A percentile compares a stretch with the other conserved stretches of the same genome.
phyloP scores from a whole-genome alignment of 1,284 basidiomycete species.

The Leccinum pachyderme region DNA sequence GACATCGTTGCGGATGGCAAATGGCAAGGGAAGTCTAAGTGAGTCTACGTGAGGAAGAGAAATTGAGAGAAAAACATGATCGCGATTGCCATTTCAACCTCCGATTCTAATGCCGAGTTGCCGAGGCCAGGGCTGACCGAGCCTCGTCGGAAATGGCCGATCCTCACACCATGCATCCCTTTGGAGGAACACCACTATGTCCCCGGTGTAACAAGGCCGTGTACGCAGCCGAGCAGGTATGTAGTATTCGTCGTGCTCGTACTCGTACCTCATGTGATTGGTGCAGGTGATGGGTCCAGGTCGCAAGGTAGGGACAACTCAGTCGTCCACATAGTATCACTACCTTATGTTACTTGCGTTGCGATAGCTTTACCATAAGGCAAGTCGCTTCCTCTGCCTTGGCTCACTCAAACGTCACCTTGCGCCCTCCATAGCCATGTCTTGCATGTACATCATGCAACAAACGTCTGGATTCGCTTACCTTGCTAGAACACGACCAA shows the following conservation, averaged over 20 bases:
- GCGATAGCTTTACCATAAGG: constrained; percentile 74
- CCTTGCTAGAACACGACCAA: constrained; percentile 72
- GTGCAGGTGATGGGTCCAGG: constrained; percentile 74
- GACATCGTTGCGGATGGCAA: constrained; percentile 58
- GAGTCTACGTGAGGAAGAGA: constrained; percentile 12
- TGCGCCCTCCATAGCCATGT: constrained; percentile 47
- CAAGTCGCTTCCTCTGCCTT: constrained; percentile 22
- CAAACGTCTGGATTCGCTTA: constrained; percentile 72
- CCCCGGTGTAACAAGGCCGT: constrained; percentile 67
- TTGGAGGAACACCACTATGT: constrained; percentile 62
- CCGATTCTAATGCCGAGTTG: too few relatives aligned
- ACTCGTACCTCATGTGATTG: constrained; percentile 10
- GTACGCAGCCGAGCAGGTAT: constrained; percentile 79
- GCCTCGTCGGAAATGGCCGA: too few relatives aligned
- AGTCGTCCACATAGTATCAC: constrained; percentile 5
- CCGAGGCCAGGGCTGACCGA: too few relatives aligned
- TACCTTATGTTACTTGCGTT: constrained; percentile 3
- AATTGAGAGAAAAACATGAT: constrained; percentile 32
- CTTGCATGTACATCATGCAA: constrained; percentile 67
- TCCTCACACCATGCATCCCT: constrained; percentile 58
- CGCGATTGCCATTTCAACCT: constrained; percentile 37
- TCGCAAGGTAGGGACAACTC: constrained; percentile 56
- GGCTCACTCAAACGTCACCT: constrained; percentile 6
- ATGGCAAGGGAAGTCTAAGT: constrained; percentile 22
- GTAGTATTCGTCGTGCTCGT: constrained; percentile 17